Percentiles rank a stretch among this genome's conserved stretches.
Evolutionary conservation across 768 basidiomycete genomes (phyloP).

Genomic region (Mycena capillaripes): DNA sequence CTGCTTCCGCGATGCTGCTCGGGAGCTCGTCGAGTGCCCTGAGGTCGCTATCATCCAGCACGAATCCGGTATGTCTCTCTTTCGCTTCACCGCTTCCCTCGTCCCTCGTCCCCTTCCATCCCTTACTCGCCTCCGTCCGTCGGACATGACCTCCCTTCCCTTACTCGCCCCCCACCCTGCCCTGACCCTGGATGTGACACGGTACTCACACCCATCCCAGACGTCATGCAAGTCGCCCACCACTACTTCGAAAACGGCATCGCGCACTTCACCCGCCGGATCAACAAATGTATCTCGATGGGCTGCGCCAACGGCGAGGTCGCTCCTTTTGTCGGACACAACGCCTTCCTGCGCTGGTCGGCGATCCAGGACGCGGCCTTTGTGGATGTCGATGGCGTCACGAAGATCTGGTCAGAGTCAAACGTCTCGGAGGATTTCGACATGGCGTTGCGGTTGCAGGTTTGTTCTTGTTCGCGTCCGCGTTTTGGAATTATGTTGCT

Average conservation of each 20-base stretch:
- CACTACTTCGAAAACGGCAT: slow-evolving; percentile 95
- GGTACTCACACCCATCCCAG: slow-evolving; percentile 47
- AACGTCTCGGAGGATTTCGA: slow-evolving; percentile 91
- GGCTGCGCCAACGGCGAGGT: slow-evolving; percentile 86
- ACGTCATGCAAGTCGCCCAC: slow-evolving; percentile 91
- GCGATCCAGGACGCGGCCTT: slow-evolving; percentile 91
- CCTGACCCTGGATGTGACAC: slow-evolving; percentile 26
- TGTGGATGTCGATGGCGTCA: slow-evolving; percentile 74
- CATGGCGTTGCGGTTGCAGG: slow-evolving; percentile 78
- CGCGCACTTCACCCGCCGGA: slow-evolving; percentile 88
- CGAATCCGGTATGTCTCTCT: slow-evolving; percentile 74
- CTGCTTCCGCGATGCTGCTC: slow-evolving; percentile 91
- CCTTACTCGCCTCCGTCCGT: not conserved
- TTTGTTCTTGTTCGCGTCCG: slow-evolving; percentile 33
- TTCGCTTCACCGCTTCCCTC: not conserved
- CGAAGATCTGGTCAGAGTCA: slow-evolving; percentile 86
- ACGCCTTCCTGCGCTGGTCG: slow-evolving; percentile 91
- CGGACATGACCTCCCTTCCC: not conserved
- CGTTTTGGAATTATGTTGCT: slow-evolving; percentile 2
- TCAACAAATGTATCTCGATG: slow-evolving; percentile 88
- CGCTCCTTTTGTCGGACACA: slow-evolving; percentile 89
- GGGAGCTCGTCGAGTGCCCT: slow-evolving; percentile 85
- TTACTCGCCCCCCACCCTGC: not conserved
- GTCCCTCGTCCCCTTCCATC: not conserved
- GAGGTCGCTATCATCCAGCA: slow-evolving; percentile 93